Conservation (phyloP, 768 basidiomycete species). For the Russula brevipes region DNA sequence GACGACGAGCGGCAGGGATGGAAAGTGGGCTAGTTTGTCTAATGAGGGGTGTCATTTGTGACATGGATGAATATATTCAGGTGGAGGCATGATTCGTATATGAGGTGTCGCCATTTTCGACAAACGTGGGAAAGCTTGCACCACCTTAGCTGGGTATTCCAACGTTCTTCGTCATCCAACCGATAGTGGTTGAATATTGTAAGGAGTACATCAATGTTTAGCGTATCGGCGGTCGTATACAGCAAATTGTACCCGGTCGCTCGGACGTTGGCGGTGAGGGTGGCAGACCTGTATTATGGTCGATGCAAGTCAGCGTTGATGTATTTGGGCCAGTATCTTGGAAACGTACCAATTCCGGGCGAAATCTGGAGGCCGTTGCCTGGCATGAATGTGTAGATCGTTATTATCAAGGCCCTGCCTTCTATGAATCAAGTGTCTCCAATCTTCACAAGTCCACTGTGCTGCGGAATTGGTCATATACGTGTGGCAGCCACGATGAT, state of each 20-base stretch:
- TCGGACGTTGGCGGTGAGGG: slow-evolving; percentile 5
- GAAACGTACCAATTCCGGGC: too few relatives aligned
- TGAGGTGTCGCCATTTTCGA: slow-evolving; percentile 3
- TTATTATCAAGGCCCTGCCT: too few relatives aligned
- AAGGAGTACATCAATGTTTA: background rate
- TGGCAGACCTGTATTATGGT: too few relatives aligned
- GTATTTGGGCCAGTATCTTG: too few relatives aligned
- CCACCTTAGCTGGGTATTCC: slow-evolving; percentile 5
- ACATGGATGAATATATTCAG: background rate
- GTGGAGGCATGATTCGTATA: background rate
- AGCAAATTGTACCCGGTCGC: background rate
- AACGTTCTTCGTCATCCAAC: background rate
- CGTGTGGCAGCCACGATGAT: too few relatives aligned
- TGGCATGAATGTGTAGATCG: too few relatives aligned
- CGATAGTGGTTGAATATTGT: background rate
- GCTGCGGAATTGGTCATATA: too few relatives aligned
- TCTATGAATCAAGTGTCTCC: too few relatives aligned
- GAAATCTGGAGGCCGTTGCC: too few relatives aligned
- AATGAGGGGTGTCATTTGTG: background rate
- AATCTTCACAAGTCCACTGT: too few relatives aligned
- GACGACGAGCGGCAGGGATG: background rate
- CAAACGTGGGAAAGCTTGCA: slow-evolving; percentile 6
- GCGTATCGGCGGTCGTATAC: background rate
- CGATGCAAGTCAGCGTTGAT: too few relatives aligned
- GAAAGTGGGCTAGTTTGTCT: background rate